These are phyloP conservation scores for Kalmanozyma brasiliensis DNA, from an alignment of 1,284 basidiomycete species.

Conservation along the genomic window DNA sequence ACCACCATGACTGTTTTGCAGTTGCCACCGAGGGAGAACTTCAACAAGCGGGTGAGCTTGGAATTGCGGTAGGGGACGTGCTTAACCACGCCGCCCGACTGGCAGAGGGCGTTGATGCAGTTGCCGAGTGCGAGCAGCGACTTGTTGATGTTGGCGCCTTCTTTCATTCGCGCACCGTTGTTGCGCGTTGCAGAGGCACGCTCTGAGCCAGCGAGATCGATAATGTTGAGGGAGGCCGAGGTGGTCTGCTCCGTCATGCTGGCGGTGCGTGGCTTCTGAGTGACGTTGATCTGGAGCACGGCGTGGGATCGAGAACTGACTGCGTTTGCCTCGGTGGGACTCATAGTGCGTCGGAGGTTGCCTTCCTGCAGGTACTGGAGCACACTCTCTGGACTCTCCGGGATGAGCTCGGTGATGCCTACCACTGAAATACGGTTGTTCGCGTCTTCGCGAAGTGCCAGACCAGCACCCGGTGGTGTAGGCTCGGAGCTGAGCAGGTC, in stretches of 20 bases:
- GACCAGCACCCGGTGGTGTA: conserved; percentile 62
- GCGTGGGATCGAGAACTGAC: conserved; percentile 66
- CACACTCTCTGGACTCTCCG: conserved; percentile 61
- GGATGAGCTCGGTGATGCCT: conserved; percentile 66
- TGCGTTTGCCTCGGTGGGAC: conserved; percentile 66
- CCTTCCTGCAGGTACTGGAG: conserved; percentile 66
- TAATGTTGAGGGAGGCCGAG: conserved; percentile 66
- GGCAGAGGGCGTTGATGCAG: conserved; percentile 68
- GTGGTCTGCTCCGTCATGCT: conserved; percentile 62
- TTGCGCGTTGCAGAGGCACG: conserved; percentile 66
- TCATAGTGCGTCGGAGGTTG: conserved; percentile 65
- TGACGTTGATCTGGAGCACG: conserved; percentile 67
- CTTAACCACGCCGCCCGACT: conserved; percentile 51
- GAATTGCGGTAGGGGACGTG: conserved; percentile 67
- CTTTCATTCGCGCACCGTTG: conserved; percentile 67
- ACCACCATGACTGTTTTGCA: conserved; percentile 68
- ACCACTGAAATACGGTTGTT: conserved; percentile 66
- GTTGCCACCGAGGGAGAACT: conserved; percentile 68
- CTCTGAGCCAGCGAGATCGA: conserved; percentile 66
- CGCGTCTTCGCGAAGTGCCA: conserved; percentile 63
- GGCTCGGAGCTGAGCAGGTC: conserved; percentile 63
- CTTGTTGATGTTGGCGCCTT: conserved; percentile 68
- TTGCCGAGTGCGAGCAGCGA: conserved; percentile 66
- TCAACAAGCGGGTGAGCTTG: conserved; percentile 66
- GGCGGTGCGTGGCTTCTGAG: conserved; percentile 63